Base-by-base conservation (phyloP, 1,284 basidiomycete species). In the Leccinum subrobustum region DNA sequence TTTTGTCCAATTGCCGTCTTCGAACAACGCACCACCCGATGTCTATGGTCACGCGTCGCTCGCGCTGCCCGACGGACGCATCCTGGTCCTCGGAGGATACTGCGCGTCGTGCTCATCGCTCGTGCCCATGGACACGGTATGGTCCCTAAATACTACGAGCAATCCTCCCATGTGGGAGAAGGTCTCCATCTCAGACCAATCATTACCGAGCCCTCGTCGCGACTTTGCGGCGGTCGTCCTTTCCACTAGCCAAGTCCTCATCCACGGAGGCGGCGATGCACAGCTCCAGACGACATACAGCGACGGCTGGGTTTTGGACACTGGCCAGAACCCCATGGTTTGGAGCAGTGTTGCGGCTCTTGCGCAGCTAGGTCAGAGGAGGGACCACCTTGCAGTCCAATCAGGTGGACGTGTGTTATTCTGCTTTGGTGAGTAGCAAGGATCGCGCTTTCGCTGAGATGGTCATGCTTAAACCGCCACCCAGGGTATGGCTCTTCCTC, bases 1-100 rank as follows among this genome's bases (percentile, higher is more conserved):
- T 6, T 94, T 93, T 72, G 76, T 77, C 1, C 69, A 75, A 25
- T 74, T 93, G 37, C 81, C 89, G 3, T 71, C 80, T 1, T 73
- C 77, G 8, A 71, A 74, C 5, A 79, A 78, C 63, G 85, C 83
- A 1, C 92, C 92, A 0, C 81, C 83, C 1, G 86, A 83, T 59
- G 74, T 93, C 5, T 87, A 83, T 65, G 91, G 91, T 1, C 93
- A 95, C 68, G 76, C 79, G 5, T 86, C 89, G 2, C 73, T 91
- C 54, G 78, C 90, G 3, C 78, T 93, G 2, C 70, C 81, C 0
- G 86, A 91, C 66, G 89, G 88, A 5, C 80, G 81, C 7, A 73
- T 95, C 25, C 68, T 94, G n/a, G 83, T 92, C 2, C 80, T 95
- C 58, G 93, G 92, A 16, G 93, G 93, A 2, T 87, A 84, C 64